Evolutionary conservation across 345 rosid genomes (phyloP), one percentile per base, ranked within the genome.

Genomic region (Boechera stricta): DNA sequence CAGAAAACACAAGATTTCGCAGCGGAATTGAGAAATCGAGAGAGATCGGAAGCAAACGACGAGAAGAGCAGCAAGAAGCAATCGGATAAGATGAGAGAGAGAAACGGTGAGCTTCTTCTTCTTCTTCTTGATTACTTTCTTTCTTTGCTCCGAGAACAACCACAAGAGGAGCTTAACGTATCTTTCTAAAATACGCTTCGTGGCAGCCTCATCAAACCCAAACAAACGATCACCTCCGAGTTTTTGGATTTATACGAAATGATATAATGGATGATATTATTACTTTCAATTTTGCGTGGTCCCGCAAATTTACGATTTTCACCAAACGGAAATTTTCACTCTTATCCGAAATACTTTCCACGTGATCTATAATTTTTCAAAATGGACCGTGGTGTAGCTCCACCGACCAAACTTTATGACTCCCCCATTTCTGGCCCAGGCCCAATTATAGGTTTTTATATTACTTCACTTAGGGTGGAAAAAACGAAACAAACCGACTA

Each of bases 101-200:
- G 29, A 28, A 60, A 38, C 65, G 47, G 44, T 56, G 49, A 67
- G 42, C 7, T 28, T 42, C 56, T 39, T 41, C 72, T 15, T 38
- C 74, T 31, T 16, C 44, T 11, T 69, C 18, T 3, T 48, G 57
- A 48, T 28, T 15, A 24, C 2, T 61, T 52, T 24, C 66, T 48
- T 35, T 12, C 11, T 16, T 64, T 21, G 64, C 44, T 54, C 31
- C 1, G 57, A 31, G 29, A 31, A 41, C 80, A 54, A 61, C 65
- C 10, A 53, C 70, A 63, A 16, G 55, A 29, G 71, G 26, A 47
- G 49, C 16, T 32, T 61, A 56, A 51, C 71, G 64, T 54, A 5
- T 60, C 33, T 41, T 18, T 69, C 75, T 70, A 76, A 51, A 51
- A 32, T 76, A 53, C 79, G 74, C 79, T 32, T 55, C 64, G 77